Conservation (phyloP, 192 early-diverging fungal genomes). For the Entomortierella beljakovae region DNA sequence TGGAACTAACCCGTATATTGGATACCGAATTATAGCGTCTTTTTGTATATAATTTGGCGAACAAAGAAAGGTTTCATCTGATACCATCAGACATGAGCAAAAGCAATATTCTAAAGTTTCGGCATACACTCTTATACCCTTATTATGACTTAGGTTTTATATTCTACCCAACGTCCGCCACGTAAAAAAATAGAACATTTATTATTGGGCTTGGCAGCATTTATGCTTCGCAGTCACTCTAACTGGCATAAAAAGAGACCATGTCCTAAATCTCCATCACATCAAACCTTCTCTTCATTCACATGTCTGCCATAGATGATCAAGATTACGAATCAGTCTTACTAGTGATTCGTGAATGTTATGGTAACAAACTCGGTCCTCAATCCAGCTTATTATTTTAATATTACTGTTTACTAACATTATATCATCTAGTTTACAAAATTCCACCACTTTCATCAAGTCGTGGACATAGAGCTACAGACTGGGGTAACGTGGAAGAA, state of each 20-base stretch:
- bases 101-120: too few species aligned
- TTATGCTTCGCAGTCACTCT: conserved; percentile 1
- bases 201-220: too few species aligned
- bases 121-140: too few species aligned
- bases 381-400: too few species aligned
- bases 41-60: too few species aligned
- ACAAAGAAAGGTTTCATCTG: too few species aligned
- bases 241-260: neutral
- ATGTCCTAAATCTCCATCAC: neutral
- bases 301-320: conserved; percentile 55
- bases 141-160: too few species aligned
- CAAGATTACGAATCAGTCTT: conserved; percentile 84
- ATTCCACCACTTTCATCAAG: conserved; percentile 78
- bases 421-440: conserved; percentile 67
- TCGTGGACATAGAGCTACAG: conserved; percentile 66
- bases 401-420: too few species aligned
- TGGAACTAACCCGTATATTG: too few species aligned
- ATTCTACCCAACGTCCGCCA: too few species aligned
- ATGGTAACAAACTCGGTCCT: conserved; percentile 65
- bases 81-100: too few species aligned
- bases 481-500: conserved; percentile 83
- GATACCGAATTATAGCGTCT: too few species aligned
- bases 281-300: neutral
- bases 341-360: conserved; percentile 82
- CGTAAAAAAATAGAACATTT: neutral